These are phyloP conservation scores for Dactylellina cionopaga DNA, from an alignment of 2,329 filamentous ascomycete species.

Conservation along the genomic window DNA sequence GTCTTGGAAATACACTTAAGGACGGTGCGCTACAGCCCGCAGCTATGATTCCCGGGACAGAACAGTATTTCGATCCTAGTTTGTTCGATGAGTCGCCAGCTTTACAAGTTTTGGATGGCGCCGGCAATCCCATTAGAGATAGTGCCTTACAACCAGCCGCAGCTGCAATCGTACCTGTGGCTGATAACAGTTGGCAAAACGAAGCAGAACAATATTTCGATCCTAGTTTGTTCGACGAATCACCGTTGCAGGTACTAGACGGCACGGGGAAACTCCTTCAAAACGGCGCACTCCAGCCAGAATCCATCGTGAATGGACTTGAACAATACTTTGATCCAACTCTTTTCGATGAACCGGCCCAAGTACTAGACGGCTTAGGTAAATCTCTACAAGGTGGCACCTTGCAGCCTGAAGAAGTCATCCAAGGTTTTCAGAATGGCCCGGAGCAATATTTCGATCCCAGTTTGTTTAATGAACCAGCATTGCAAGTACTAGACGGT, in stretches of 20 bases:
- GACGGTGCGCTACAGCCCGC: not conserved
- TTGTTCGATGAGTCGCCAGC: not conserved
- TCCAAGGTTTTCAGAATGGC: not conserved
- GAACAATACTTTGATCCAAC: not conserved
- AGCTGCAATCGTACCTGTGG: not conserved
- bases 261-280: not conserved
- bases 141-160: not conserved
- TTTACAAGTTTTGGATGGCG: not conserved
- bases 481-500: not conserved
- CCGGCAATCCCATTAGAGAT: not conserved
- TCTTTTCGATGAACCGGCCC: not conserved
- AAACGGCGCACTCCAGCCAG: slow-evolving; percentile 5
- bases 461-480: not conserved
- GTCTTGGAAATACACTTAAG: not conserved
- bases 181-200: not conserved
- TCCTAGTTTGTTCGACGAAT: not conserved
- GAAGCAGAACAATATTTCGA: not conserved
- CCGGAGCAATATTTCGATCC: slow-evolving; percentile 1
- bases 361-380: slow-evolving; percentile 1
- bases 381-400: not conserved
- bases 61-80: slow-evolving; percentile 10
- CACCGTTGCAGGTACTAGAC: not conserved
- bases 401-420: not conserved
- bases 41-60: not conserved
- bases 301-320: not conserved